These are phyloP conservation scores for Nicotiana undulata DNA, from an alignment of 257 asterid species.

Conservation along the genomic window DNA sequence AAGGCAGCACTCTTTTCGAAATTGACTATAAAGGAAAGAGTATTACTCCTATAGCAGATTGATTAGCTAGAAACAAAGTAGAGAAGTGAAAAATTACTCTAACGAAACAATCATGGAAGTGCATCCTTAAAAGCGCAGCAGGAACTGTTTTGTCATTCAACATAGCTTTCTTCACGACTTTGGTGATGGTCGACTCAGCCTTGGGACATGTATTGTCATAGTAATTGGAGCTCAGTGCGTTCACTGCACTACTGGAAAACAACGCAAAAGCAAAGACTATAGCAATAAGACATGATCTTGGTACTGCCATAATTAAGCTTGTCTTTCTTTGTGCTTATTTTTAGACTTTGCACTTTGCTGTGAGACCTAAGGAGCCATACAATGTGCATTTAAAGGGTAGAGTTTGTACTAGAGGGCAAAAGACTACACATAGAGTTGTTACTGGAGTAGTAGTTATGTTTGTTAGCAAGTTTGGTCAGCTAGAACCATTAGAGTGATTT, in stretches of 20 bases:
- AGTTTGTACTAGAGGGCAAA: background rate
- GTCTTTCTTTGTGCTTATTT: too few relatives aligned
- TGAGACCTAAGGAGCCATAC: background rate
- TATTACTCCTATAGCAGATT: too few relatives aligned
- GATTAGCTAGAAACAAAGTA: too few relatives aligned
- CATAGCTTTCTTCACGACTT: constrained; percentile 35
- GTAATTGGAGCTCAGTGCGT: background rate
- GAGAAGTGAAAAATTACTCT: constrained; percentile 28
- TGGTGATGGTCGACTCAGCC: too few relatives aligned
- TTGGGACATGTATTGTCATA: too few relatives aligned
- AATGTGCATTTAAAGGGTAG: constrained; percentile 21
- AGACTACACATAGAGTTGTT: constrained; percentile 11
- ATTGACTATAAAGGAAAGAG: too few relatives aligned
- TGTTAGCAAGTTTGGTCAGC: constrained; percentile 33
- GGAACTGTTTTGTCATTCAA: constrained; percentile 62
- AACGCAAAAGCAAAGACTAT: constrained; percentile 11
- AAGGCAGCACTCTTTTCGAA: too few relatives aligned
- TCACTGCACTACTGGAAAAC: constrained; percentile 7
- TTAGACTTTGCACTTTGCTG: too few relatives aligned
- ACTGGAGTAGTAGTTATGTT: background rate
- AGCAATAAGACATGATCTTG: constrained; percentile 10
- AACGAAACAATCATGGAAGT: constrained; percentile 79
- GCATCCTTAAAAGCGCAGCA: constrained; percentile 75
- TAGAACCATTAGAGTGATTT: constrained; percentile 18
- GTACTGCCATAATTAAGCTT: constrained; percentile 24